Evolutionary conservation across 2,329 filamentous ascomycete genomes (phyloP).

Genomic region (Monosporascus sp.): DNA sequence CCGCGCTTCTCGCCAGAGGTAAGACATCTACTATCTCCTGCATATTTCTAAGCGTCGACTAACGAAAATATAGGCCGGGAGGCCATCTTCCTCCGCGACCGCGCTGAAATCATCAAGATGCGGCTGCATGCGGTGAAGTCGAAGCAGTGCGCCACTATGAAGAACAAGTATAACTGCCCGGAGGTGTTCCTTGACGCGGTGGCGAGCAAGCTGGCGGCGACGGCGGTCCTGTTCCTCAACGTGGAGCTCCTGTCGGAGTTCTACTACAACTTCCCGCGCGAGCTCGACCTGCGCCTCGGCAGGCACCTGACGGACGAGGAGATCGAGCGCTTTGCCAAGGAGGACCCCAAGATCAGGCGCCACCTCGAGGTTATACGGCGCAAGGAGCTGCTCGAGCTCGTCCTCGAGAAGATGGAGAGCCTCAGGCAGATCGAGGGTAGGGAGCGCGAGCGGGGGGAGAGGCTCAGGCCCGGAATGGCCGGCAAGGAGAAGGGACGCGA

Average conservation of each 20-base stretch:
- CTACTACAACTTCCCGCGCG: conserved; percentile 94
- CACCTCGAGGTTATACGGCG: conserved; percentile 89
- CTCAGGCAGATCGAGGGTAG: conserved; percentile 76
- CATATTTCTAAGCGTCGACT: conserved; percentile 12
- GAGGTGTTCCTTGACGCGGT: conserved; percentile 98
- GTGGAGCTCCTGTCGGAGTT: conserved; percentile 96
- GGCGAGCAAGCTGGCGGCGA: conserved; percentile 88
- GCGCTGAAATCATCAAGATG: conserved; percentile 85
- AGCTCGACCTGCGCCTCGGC: conserved; percentile 81
- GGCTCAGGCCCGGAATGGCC: conserved; percentile 12
- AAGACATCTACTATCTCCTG: conserved; percentile 21
- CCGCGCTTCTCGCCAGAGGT: conserved; percentile 80
- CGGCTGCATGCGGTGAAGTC: conserved; percentile 82
- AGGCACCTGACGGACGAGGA: conserved; percentile 72
- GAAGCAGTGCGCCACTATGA: conserved; percentile 75
- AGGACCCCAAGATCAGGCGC: conserved; percentile 82
- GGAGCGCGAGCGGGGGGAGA: conserved; percentile 48
- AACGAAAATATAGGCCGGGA: conserved; percentile 64
- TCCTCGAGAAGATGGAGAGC: conserved; percentile 92
- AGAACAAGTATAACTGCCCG: conserved; percentile 95
- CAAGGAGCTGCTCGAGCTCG: conserved; percentile 89
- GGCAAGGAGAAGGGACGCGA: conserved; percentile 35
- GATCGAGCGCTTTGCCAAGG: conserved; percentile 83
- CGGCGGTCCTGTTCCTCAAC: conserved; percentile 93
- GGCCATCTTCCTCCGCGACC: conserved; percentile 88